These are phyloP conservation scores for Torulaspora delbrueckii DNA, from an alignment of 805 yeast genomes.

Conservation along the genomic window DNA sequence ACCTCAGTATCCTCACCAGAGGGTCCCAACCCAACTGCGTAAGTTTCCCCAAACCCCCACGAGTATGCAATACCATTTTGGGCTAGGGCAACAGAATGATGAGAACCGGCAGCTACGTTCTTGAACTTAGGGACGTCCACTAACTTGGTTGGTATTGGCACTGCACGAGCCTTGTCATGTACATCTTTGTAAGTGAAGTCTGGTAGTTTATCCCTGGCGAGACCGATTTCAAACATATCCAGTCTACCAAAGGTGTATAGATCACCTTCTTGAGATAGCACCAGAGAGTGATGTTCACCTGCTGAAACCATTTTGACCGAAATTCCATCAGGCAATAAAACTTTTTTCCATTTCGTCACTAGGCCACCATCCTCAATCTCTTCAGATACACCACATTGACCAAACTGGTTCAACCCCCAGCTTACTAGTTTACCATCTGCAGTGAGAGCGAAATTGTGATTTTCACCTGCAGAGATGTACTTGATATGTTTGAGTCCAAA, in stretches of 20 bases:
- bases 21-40: constrained; percentile 93
- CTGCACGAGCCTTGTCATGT: constrained; percentile 74
- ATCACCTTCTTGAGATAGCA: constrained; percentile 66
- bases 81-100: constrained; percentile 84
- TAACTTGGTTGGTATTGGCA: constrained; percentile 78
- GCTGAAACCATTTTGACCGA: constrained; percentile 64
- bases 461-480: constrained; percentile 88
- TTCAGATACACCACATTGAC: constrained; percentile 85
- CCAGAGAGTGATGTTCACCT: constrained; percentile 92
- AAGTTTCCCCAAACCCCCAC: constrained; percentile 98
- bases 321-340: constrained; percentile 57
- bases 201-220: constrained; percentile 62
- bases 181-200: constrained; percentile 67
- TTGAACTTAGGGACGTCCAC: constrained; percentile 52
- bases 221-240: constrained; percentile 91
- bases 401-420: constrained; percentile 97
- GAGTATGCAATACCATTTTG: constrained; percentile 80
- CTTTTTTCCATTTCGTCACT: constrained; percentile 69
- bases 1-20: constrained; percentile 76
- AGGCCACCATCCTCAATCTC: constrained; percentile 82
- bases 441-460: constrained; percentile 90
- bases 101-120: constrained; percentile 77
- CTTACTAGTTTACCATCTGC: constrained; percentile 63
- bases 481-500: constrained; percentile 77
- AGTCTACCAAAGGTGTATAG: constrained; percentile 84